phyloP scores from a whole-genome alignment of 2,329 filamentous ascomycete genomes.

The Pseudohalonectria lignicola region DNA sequence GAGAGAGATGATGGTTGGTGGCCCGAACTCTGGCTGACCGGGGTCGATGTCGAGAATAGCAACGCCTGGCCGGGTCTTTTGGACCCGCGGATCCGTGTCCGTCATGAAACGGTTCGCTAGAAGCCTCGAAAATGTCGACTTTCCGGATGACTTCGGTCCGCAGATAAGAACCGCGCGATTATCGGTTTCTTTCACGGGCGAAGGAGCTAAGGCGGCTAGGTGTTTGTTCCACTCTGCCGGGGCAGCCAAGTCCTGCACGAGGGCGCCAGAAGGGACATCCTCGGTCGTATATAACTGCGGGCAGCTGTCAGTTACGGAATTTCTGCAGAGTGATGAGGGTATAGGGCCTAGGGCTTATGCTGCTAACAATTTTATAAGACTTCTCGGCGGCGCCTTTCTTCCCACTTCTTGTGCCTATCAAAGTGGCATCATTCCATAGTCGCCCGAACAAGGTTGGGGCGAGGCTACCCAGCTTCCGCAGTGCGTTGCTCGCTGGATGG shows the following conservation, averaged over 20 bases:
- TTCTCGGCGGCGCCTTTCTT: background rate
- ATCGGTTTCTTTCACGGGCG: constrained; percentile 16
- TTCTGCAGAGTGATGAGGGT: no score
- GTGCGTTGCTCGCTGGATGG: constrained; percentile 31
- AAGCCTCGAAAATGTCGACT: constrained; percentile 62
- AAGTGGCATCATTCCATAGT: constrained; percentile 49
- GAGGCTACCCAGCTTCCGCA: constrained; percentile 45
- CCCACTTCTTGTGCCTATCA: background rate
- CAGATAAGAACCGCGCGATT: constrained; percentile 44
- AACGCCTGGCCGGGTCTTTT: constrained; percentile 23
- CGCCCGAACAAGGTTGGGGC: constrained; percentile 59
- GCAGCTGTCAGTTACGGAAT: background rate
- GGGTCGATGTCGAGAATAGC: constrained; percentile 67
- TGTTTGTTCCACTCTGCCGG: constrained; percentile 52
- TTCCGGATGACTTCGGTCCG: constrained; percentile 62
- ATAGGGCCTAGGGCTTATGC: no score
- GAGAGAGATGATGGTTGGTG: constrained; percentile 60
- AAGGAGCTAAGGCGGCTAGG: constrained; percentile 32
- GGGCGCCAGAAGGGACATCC: constrained; percentile 35
- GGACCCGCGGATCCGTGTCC: constrained; percentile 15
- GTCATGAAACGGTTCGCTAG: constrained; percentile 59
- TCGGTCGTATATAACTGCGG: constrained; percentile 40
- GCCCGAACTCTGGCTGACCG: constrained; percentile 64
- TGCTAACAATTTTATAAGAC: constrained; percentile 6
- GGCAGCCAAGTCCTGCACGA: constrained; percentile 43